Base-by-base conservation (phyloP, 768 basidiomycete species). In the Pholiota molesta region DNA sequence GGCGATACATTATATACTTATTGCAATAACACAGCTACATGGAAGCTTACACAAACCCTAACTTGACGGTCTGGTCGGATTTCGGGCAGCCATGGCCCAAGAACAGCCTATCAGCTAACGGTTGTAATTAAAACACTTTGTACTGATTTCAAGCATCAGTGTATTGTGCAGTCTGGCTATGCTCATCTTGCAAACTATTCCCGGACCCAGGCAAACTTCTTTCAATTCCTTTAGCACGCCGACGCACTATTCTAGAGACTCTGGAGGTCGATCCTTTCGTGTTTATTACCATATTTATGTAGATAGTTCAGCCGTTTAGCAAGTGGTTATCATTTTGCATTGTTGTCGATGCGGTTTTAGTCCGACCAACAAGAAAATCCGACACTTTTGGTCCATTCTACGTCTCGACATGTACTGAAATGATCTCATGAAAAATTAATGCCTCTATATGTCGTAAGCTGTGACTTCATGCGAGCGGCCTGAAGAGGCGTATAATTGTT, bases 21-120 rank as follows among this genome's bases (percentile, higher is more conserved):
- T 49, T 16, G n/a, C 39, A 33, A 8, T n/a, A 26, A 16, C 62
- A 42, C 64, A 88, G 86, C 65, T 85, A 89, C 69, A 71, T 75
- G 33, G 84, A 88, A 59, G 86, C 84, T 1, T 93, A 92, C 68
- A 82, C 79, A 4, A 89, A 93, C 66, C 76, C 84, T 14, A 81
- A 84, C 63, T 57, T 80, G 1, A 81, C 80, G n/a, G 77, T 76
- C 6, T 82, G 81, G 81, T 61, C 67, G 29, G 70, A 79, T 21
- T 83, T 75, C 61, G 73, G 75, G 16, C 82, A 86, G 64, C 74
- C 82, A 2, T 80, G 82, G 71, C 87, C 88, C 11, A 87, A 83
- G 74, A 89, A 87, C 70, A 76, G 69, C 35, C 49, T 77, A 28
- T 31, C 57, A 1, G 13, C 51, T 9, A 51, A 21, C 13, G 54